Base-by-base conservation (phyloP, 2,329 filamentous ascomycete species). In the Fusarium robinianum region DNA sequence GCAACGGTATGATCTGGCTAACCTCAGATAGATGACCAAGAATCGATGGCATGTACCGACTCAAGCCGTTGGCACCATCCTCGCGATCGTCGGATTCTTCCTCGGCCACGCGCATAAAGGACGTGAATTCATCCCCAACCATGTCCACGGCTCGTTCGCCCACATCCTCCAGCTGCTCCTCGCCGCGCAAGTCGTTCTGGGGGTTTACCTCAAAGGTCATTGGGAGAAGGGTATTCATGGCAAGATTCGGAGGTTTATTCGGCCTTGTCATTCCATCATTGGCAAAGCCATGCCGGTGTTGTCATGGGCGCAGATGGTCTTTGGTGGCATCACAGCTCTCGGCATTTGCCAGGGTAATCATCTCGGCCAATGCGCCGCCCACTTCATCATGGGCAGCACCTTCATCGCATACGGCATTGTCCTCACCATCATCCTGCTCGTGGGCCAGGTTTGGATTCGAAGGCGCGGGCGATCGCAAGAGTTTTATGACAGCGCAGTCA, bases 301-400 rank as follows among this genome's bases (percentile, higher is more conserved):
- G 2, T 81, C 87, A 17, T 99, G 94, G 94, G 78, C 85, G 5
- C 94, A 99, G 73, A 95, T 99, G 84, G 67, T 99, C 6, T 96
- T 99, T 68, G 94, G 94, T 36, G 94, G 90, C 25, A 96, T 99
- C 62, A 92, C 92, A 0, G 79, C 88, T 4, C 76, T 96, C 42
- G 94, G 94, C 15, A 97, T 96, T 74, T 99, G 94, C 68, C 87
- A 90, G 56, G 90, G 79, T 40, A 91, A 97, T 45, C 92, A 99
- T 64, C 68, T 90, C 2, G 92, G 91, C 21, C 94, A 99, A 69
- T 99, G 94, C 69, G 72, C 88, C 27, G 94, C 94, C 2, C 94
- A 99, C 69, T 99, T 97, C 69, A 99, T 97, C 68, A 99, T 99
- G 94, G 94, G 94, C 30, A 87, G 88, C 57, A 91, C 92, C 1